Percentiles rank a stretch among this genome's conserved stretches.
phyloP scores from a whole-genome alignment of 768 basidiomycete genomes.

The Suillus cothurnatus region DNA sequence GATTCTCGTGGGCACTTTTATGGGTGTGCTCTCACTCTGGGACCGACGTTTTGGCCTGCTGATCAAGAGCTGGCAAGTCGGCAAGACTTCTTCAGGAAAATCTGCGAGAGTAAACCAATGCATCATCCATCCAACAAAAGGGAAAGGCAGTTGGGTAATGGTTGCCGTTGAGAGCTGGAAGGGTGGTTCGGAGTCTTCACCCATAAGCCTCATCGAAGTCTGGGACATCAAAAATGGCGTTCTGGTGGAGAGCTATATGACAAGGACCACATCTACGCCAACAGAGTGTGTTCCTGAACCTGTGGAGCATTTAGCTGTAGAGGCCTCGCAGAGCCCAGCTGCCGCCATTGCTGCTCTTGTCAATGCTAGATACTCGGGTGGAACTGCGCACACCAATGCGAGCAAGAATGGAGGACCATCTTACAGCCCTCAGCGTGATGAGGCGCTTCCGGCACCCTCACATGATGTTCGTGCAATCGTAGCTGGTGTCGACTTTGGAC shows the following conservation, averaged over 20 bases:
- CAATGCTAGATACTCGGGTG: conserved; percentile 57
- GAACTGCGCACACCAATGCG: conserved; percentile 26
- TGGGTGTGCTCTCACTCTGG: conserved; percentile 88
- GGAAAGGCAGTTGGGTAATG: conserved; percentile 88
- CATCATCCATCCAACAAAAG: conserved; percentile 82
- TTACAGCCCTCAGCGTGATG: conserved; percentile 35
- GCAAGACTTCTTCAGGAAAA: conserved; percentile 51
- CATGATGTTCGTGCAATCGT: conserved; percentile 72
- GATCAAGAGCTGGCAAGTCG: conserved; percentile 86
- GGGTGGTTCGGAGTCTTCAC: conserved; percentile 39
- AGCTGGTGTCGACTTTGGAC: conserved; percentile 77
- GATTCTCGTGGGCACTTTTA: conserved; percentile 86
- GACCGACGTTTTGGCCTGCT: conserved; percentile 92
- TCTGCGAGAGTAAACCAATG: conserved; percentile 71
- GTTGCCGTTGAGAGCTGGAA: conserved; percentile 69
- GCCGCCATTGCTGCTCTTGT: conserved; percentile 80
- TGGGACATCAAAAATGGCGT: conserved; percentile 89
- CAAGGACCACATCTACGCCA: conserved; percentile 46
- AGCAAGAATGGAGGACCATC: conserved; percentile 33
- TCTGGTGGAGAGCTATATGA: conserved; percentile 80
- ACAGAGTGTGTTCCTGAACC: conserved; percentile 57
- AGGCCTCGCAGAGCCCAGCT: conserved; percentile 66
- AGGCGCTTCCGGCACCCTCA: conserved; percentile 48
- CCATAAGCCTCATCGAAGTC: conserved; percentile 69
- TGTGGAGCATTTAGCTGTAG: conserved; percentile 50